Percentiles rank a stretch among this genome's conserved stretches.
phyloP scores from a whole-genome alignment of 495 filamentous ascomycete genomes.

The Neurospora africana region DNA sequence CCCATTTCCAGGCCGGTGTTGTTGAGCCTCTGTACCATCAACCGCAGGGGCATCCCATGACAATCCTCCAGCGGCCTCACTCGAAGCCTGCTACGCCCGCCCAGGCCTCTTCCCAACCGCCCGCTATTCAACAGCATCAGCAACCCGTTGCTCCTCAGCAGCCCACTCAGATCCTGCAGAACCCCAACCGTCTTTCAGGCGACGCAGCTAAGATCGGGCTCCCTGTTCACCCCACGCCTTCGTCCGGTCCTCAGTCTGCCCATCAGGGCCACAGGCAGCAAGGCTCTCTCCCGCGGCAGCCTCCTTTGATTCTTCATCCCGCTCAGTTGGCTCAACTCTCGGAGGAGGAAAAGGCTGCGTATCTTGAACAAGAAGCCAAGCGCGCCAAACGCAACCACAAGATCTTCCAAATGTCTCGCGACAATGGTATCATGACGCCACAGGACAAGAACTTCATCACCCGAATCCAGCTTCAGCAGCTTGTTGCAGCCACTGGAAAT shows the following conservation, averaged over 20 bases:
- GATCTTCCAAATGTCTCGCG: slow-evolving; percentile 83
- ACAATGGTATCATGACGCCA: slow-evolving; percentile 97
- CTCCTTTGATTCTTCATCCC: slow-evolving; percentile 50
- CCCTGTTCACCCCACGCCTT: slow-evolving; percentile 15
- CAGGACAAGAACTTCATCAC: slow-evolving; percentile 99
- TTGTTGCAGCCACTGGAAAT: slow-evolving; percentile 84
- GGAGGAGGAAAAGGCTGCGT: slow-evolving; percentile 68
- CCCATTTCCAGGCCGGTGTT: slow-evolving; percentile 16
- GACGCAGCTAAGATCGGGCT: slow-evolving; percentile 24
- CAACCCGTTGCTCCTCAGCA: slow-evolving; percentile 35
- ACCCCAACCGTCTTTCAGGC: slow-evolving; percentile 33
- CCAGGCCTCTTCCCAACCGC: slow-evolving; percentile 16
- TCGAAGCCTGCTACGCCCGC: slow-evolving; percentile 24
- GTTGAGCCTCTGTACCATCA: slow-evolving; percentile 17
- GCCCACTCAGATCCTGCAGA: slow-evolving; percentile 48
- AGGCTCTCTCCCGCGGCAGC: slow-evolving; percentile 26
- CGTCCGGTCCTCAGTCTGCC: slow-evolving; percentile 7
- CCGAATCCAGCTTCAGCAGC: slow-evolving; percentile 90
- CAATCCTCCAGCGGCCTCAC: slow-evolving; percentile 36
- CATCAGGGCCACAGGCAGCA: slow-evolving; percentile 28
- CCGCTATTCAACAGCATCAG: slow-evolving; percentile 36
- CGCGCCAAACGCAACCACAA: slow-evolving; percentile 97
- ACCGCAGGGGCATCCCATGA: slow-evolving; percentile 31
- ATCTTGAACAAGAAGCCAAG: slow-evolving; percentile 82
- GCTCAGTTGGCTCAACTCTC: slow-evolving; percentile 67